Evolutionary conservation across 2,329 filamentous ascomycete species (phyloP), one percentile per base, ranked within the genome.

Genomic region (Clarireedia hainanense): DNA sequence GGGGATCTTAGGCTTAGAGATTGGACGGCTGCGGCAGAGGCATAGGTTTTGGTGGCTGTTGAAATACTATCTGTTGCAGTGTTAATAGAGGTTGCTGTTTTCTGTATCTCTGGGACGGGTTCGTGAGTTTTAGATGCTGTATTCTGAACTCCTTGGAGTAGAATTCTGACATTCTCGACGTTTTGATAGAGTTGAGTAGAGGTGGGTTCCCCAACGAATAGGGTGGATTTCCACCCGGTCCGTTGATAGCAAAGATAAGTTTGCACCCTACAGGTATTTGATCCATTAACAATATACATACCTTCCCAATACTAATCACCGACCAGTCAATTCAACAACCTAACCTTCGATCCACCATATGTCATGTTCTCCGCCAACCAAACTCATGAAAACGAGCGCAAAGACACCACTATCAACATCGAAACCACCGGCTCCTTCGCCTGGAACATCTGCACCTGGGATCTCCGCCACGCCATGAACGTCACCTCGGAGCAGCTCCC

Each of bases 321-420:
- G 2, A 4, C 24, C 26, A 51, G 49, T 34, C 81, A 84, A 68
- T 84, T 84, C 73, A 82, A 79, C 67, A 84, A 84, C 60, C 73
- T 84, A 0, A 82, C 78, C 34, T 84, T 82, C 68, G 79, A 83
- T 64, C 81, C 80, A 0, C 81, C 81, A 0, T 82, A 81, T 63
- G 76, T 84, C 27, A 80, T 84, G 76, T 84, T 85, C 74, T 73
- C 72, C 36, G 75, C 77, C 2, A 84, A 84, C 68, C 78, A 83
- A 65, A 80, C 76, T 0, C 68, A 73, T 0, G 60, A 67, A 7
- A 65, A 64, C 2, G 51, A 62, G 0, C 75, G 76, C 56, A 84
- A 84, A 65, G 80, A 84, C 68, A 81, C 76, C 0, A 78, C 80
- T 34, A 67, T 71, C 62, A 84, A 84, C 65, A 76, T 72, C 60